Percentiles rank a stretch among this genome's conserved stretches.
These are phyloP conservation scores for Carex myosuroides DNA, from an alignment of 176 grass and related monocot species.

Conservation along the genomic window DNA sequence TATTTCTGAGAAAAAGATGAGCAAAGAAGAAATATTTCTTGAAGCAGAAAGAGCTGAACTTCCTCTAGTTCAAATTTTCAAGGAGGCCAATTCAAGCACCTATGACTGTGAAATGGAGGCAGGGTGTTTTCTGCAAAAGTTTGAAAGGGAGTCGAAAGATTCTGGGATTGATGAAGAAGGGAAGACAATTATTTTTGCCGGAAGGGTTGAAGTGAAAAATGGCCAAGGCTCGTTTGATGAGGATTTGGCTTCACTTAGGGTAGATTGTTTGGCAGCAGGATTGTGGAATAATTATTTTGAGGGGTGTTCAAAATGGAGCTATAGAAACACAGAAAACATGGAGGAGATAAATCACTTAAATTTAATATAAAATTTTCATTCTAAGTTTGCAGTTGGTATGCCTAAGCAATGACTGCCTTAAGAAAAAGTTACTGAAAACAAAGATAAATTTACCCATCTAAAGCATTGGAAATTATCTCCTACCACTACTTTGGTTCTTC, in stretches of 20 bases:
- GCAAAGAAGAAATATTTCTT: slow-evolving; percentile 15
- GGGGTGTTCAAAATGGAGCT: slow-evolving; percentile 21
- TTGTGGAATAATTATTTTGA: slow-evolving; percentile 25
- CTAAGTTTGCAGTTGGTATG: not conserved
- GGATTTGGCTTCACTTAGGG: slow-evolving; percentile 13
- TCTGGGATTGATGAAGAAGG: not conserved
- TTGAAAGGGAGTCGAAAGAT: not conserved
- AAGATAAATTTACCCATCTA: not conserved
- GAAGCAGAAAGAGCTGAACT: not conserved
- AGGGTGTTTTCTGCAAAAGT: slow-evolving; percentile 18
- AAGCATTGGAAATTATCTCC: not conserved
- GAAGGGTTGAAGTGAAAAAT: slow-evolving; percentile 26
- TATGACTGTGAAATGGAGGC: slow-evolving; percentile 12
- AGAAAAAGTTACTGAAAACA: not conserved
- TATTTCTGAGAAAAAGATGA: not conserved
- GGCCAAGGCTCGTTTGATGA: slow-evolving; percentile 16
- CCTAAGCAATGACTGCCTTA: not conserved
- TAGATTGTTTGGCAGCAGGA: slow-evolving; percentile 26
- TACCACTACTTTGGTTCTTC: no score
- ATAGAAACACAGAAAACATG: slow-evolving; percentile 7
- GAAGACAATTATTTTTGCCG: slow-evolving; percentile 7
- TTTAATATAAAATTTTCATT: not conserved
- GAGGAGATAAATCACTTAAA: slow-evolving; percentile 4
- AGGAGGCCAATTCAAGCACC: not conserved
- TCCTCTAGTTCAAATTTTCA: slow-evolving; percentile 7